Percentiles rank a stretch among this genome's conserved stretches.
These are phyloP conservation scores for Erysimum cheiri DNA, from an alignment of 441 rosid genomes.

Conservation along the genomic window DNA sequence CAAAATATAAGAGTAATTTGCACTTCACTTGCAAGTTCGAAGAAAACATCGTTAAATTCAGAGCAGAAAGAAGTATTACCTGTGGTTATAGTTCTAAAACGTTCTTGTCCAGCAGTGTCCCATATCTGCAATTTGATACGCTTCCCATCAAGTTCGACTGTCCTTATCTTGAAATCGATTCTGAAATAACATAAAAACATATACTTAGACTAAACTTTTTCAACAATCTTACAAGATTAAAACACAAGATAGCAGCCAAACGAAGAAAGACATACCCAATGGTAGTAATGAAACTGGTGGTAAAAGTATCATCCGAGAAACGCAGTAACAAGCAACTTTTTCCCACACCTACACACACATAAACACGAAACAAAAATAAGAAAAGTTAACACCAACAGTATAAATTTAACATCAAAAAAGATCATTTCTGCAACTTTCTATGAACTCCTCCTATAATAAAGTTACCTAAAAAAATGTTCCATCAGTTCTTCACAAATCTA, in stretches of 20 bases:
- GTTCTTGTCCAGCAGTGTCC: conserved; percentile 70
- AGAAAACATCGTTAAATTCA: background rate
- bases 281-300: conserved; percentile 85
- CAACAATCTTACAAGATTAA: conserved; percentile 22
- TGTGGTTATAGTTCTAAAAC: conserved; percentile 61
- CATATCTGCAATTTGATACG: conserved; percentile 64
- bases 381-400: conserved; percentile 1
- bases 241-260: conserved; percentile 5
- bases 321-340: conserved; percentile 84
- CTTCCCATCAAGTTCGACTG: conserved; percentile 63
- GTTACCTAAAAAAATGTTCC: background rate
- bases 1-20: background rate
- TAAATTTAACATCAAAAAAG: background rate
- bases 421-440: background rate
- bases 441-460: background rate
- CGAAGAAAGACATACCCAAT: conserved; percentile 57
- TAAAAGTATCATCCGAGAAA: conserved; percentile 85
- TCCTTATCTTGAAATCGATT: conserved; percentile 60
- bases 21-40: background rate
- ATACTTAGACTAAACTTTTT: background rate
- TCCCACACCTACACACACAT: conserved; percentile 60
- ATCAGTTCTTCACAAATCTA: conserved; percentile 1
- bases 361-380: background rate
- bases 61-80: conserved; percentile 31
- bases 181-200: conserved; percentile 22